phyloP scores from a whole-genome alignment of 495 filamentous ascomycete genomes.

The Podospora comata region DNA sequence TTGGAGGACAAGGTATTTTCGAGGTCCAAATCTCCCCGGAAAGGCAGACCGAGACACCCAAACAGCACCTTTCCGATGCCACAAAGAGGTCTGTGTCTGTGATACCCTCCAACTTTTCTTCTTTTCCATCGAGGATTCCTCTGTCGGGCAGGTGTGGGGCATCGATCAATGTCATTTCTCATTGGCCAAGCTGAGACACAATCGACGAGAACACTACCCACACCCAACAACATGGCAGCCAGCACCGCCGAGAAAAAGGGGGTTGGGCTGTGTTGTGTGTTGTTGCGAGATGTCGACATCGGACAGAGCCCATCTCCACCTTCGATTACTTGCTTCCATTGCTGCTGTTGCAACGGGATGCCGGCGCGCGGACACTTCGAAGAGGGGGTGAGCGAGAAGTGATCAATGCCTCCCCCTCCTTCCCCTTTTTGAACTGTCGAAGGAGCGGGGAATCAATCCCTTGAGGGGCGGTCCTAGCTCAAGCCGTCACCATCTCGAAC shows the following conservation, averaged over 20 bases:
- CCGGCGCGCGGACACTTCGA: background rate
- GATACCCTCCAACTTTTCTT: slow-evolving; percentile 10
- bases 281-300: slow-evolving; percentile 1
- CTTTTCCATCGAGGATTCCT: background rate
- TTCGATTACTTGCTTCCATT: background rate
- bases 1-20: background rate
- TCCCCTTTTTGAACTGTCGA: background rate
- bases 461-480: background rate
- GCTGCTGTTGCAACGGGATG: background rate
- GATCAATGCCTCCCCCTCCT: background rate
- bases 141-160: slow-evolving; percentile 25
- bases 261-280: slow-evolving; percentile 10
- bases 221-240: background rate
- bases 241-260: slow-evolving; percentile 5
- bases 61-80: background rate
- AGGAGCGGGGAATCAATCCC: background rate
- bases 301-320: background rate
- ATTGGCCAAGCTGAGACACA: background rate
- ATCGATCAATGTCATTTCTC: slow-evolving; percentile 11
- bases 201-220: slow-evolving; percentile 7
- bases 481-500: background rate
- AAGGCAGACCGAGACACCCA: background rate
- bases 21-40: background rate
- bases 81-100: slow-evolving; percentile 16
- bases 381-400: background rate